Percentiles rank a stretch among this genome's conserved stretches.
Conservation (phyloP, 345 rosid genomes). For the Gossypium thurberi region DNA sequence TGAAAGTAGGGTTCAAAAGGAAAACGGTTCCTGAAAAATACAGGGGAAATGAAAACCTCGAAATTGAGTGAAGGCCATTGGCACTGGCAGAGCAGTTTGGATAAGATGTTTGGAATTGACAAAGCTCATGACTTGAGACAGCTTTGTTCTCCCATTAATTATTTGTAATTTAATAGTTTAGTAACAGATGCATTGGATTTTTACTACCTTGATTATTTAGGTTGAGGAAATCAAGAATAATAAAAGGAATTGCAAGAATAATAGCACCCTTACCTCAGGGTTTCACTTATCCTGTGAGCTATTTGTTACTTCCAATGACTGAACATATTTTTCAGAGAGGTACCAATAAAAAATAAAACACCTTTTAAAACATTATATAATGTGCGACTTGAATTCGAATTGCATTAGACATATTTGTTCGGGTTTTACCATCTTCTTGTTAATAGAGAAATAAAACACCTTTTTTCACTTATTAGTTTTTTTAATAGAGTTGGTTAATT, state of each 20-base stretch:
- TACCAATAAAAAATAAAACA: too few relatives aligned
- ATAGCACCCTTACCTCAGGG: not conserved
- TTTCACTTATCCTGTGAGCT: not conserved
- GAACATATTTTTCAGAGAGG: too few relatives aligned
- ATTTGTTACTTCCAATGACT: not conserved
- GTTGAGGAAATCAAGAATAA: too few relatives aligned
- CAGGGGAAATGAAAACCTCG: not conserved
- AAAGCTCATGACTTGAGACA: not conserved
- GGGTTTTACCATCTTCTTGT: too few relatives aligned
- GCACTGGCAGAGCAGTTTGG: not conserved
- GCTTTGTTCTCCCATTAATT: not conserved
- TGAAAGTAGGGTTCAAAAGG: not conserved
- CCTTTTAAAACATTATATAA: too few relatives aligned
- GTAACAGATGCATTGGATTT: slow-evolving; percentile 11
- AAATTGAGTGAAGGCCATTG: not conserved
- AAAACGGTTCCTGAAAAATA: not conserved
- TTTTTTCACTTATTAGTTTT: too few relatives aligned
- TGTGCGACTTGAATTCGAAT: too few relatives aligned
- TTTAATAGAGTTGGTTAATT: too few relatives aligned
- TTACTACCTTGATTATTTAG: not conserved
- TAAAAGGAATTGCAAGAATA: too few relatives aligned
- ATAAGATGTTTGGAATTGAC: not conserved
- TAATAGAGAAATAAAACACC: too few relatives aligned
- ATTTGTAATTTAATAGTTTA: not conserved
- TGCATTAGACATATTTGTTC: too few relatives aligned